Evolutionary conservation across 2,329 filamentous ascomycete genomes (phyloP), one percentile per base, ranked within the genome.

Genomic region (Claviceps sp.): DNA sequence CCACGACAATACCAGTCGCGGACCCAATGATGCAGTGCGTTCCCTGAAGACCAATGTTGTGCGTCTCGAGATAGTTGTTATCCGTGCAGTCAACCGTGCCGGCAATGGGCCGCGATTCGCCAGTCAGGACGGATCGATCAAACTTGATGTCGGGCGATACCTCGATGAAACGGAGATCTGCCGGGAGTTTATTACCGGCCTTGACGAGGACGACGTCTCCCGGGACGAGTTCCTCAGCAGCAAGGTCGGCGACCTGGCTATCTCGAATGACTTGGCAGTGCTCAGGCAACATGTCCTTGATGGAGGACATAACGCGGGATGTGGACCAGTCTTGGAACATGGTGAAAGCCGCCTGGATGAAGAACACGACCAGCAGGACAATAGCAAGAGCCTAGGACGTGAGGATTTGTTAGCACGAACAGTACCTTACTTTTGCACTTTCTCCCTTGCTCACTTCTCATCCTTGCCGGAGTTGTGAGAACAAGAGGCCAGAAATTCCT

Each of bases 221-320:
- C 0, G 84, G 85, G 0, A 89, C 84, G 26, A 90, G 71, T 10
- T 87, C 78, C 1, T 70, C 64, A 0, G 80, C 80, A 2, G 70
- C 65, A 3, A 80, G 67, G 16, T 70, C 72, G 1, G 69, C 60
- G 55, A 76, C 70, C 3, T 63, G 60, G 1, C 80, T 76, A 56
- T 86, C 77, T 19, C 85, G 78, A 6, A 85, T 67, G 7, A 85
- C 73, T 26, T 82, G 70, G 59, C 82, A 87, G 54, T 81, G 74
- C 58, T 88, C 85, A 0, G 86, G 86, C n/a, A 90, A 73, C 85
- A 90, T 87, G 17, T 77, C 83, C 47, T 82, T 86, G 62, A 90
- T 90, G 0, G 84, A 87, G 17, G 81, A 78, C 87, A 90, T 90
- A 52, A 89, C 85, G 5, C 82, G 73, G 1, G 79, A 84, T 0